Evolutionary conservation across 2,329 filamentous ascomycete species (phyloP), one percentile per base, ranked within the genome.

Genomic region (Apiospora koreana): DNA sequence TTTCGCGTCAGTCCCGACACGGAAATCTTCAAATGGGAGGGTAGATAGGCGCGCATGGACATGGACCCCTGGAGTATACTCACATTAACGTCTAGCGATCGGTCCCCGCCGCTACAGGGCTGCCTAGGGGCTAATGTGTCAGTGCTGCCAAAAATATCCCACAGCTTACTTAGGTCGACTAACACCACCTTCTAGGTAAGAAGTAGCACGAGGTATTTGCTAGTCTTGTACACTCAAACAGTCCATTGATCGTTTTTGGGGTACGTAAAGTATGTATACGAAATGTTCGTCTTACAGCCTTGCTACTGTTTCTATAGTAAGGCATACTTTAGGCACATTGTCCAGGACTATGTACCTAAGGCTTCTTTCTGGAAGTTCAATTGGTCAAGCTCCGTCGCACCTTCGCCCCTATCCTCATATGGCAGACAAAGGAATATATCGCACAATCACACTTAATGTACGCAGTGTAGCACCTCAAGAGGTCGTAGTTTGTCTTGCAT

Each of bases 401-500:
- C 31, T 38, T 38, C 50, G 25, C 18, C 14, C 28, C 25, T 3
- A 25, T 18, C 48, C 14, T 31, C 25, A 25, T 31, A 18, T 8
- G 12, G 48, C 12, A 21, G 18, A 35, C 54, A 16, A n/a, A n/a
- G n/a, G n/a, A n/a, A n/a, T n/a, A 38, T 18, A n/a, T 62, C 28
- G 35, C 54, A 38, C 54, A 35, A 2, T 62, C 54, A n/a, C 28
- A 35, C 1, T n/a, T 62, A 1, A n/a, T 62, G 21, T 62, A 38
- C 31, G n/a, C 8, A n/a, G n/a, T n/a, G n/a, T n/a, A 38, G 54
- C 54, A 62, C 28, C 28, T 38, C 18, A 12, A 12, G 6, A 38
- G 21, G 54, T 46, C 65, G 65, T 67, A 46, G 45, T 67, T 46
- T 67, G 65, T 67, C 65, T 62, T 67, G 65, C 65, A 31, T 67